Evolutionary conservation across 495 filamentous ascomycete genomes (phyloP).

Genomic region (Gamarada debralockiae): DNA sequence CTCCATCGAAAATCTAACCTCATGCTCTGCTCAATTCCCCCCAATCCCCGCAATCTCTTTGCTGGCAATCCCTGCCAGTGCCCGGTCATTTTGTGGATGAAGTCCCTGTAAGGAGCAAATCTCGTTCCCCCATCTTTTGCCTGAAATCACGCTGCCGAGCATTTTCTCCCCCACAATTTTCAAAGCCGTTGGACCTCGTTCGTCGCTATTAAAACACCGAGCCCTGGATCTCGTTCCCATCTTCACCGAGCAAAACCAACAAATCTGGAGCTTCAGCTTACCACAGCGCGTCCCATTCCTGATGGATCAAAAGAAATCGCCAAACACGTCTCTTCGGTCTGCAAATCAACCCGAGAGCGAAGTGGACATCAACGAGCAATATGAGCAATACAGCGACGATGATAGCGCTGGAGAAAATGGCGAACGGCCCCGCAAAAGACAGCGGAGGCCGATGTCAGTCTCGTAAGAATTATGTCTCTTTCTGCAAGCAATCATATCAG

Average conservation of each 20-base stretch:
- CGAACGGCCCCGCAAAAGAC: constrained; percentile 26
- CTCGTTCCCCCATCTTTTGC: neutral
- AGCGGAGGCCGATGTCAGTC: constrained; percentile 26
- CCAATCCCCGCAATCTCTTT: too few relatives aligned
- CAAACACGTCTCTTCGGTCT: constrained; percentile 8
- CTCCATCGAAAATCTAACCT: too few relatives aligned
- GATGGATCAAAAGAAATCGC: constrained; percentile 25
- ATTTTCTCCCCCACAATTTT: neutral
- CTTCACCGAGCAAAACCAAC: neutral
- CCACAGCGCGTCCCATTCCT: neutral
- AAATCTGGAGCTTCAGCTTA: neutral
- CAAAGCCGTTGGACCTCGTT: neutral
- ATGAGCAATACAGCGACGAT: constrained; percentile 14
- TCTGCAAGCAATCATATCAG: neutral
- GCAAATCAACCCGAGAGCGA: constrained; percentile 21
- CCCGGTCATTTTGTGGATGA: neutral
- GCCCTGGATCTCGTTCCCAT: neutral
- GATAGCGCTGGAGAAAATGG: constrained; percentile 24
- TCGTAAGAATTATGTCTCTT: constrained; percentile 28
- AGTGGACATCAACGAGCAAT: constrained; percentile 16
- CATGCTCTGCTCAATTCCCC: too few relatives aligned
- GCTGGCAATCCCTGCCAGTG: neutral
- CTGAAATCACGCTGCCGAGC: too few relatives aligned
- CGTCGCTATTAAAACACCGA: constrained; percentile 20
- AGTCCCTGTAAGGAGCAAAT: too few relatives aligned